Evolutionary conservation across 441 rosid species (phyloP).

Genomic region (Populus trichocarpa): DNA sequence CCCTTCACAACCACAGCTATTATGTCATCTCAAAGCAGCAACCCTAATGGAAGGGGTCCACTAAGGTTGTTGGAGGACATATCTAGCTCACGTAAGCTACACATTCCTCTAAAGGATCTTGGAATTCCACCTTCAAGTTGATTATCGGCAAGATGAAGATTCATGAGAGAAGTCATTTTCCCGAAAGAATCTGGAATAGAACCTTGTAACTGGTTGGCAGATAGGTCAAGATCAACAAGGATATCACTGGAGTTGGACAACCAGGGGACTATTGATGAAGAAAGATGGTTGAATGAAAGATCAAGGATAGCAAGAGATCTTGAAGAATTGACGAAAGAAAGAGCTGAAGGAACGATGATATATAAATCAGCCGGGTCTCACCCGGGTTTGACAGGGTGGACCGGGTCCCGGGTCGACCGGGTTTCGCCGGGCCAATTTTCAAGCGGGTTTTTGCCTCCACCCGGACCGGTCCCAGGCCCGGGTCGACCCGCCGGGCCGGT

Average conservation of each 20-base stretch:
- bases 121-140: slow-evolving; percentile 6
- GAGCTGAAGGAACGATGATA: not conserved
- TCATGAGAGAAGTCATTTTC: no score
- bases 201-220: no score
- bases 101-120: slow-evolving; percentile 8
- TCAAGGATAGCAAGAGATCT: not conserved
- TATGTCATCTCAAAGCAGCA: no score
- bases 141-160: not conserved
- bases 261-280: not conserved
- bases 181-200: no score
- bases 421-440: no score
- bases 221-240: not conserved
- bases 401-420: no score
- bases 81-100: slow-evolving; percentile 9
- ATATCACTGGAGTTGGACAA: not conserved
- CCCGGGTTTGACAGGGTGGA: no score
- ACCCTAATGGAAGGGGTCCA: not conserved
- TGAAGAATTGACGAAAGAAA: slow-evolving; percentile 8
- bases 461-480: no score
- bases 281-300: not conserved
- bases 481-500: no score
- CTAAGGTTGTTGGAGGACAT: slow-evolving; percentile 9
- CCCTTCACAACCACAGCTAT: no score
- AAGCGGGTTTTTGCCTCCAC: no score
- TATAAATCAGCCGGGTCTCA: no score